Conservation (phyloP, 345 rosid genomes). For the Melastoma malabathricum region DNA sequence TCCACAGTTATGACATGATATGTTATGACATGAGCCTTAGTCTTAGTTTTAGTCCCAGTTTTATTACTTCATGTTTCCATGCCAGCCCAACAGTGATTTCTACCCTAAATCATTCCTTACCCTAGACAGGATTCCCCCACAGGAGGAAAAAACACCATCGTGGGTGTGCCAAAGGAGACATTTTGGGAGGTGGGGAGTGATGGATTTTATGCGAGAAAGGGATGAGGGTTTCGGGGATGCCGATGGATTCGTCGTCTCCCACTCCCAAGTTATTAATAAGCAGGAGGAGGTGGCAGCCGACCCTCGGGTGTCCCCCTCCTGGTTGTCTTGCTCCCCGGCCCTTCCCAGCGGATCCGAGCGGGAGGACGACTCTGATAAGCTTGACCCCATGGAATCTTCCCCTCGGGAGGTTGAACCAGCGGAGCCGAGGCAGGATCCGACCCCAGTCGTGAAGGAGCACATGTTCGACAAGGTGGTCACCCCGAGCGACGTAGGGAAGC, state of each 20-base stretch:
- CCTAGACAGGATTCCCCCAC: constrained; percentile 5
- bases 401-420: constrained; percentile 1
- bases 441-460: constrained; percentile 30
- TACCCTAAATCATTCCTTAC: constrained; percentile 5
- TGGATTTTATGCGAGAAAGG: no score
- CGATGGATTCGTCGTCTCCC: no score
- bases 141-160: neutral
- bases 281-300: constrained; percentile 7
- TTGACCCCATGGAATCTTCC: neutral
- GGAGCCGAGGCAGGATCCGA: constrained; percentile 4
- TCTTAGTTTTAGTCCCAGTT: no score
- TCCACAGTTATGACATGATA: constrained; percentile 1
- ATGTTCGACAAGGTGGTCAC: constrained; percentile 53
- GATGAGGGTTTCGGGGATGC: no score
- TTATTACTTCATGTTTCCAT: no score
- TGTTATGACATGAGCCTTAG: no score
- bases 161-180: constrained; percentile 9
- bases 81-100: no score
- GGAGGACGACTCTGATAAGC: neutral
- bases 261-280: neutral
- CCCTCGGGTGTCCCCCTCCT: neutral
- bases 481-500: constrained; percentile 60
- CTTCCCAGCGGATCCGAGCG: no score
- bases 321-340: no score
- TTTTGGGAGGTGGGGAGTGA: constrained; percentile 19